phyloP scores from a whole-genome alignment of 805 yeast genomes.

The Metschnikowia cubensis region DNA sequence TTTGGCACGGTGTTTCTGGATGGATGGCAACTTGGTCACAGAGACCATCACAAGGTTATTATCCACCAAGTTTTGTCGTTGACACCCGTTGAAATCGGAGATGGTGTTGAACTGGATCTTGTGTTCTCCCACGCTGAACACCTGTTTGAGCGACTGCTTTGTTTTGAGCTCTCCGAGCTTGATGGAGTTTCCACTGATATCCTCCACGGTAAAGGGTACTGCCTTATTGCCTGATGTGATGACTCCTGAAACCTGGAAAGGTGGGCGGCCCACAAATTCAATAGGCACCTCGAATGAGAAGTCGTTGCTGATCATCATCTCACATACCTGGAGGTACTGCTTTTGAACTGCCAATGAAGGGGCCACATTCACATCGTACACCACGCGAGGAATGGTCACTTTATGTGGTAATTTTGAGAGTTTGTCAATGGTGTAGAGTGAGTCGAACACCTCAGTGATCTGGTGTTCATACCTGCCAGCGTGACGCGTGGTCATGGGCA shows the following conservation, averaged over 20 bases:
- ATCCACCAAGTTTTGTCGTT: conserved; percentile 34
- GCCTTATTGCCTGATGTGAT: conserved; percentile 56
- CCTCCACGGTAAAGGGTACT: conserved; percentile 42
- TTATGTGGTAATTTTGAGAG: conserved; percentile 3
- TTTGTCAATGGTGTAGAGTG: conserved; percentile 47
- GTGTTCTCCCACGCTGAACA: conserved; percentile 68
- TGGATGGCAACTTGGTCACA: conserved; percentile 74
- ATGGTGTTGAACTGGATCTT: conserved; percentile 54
- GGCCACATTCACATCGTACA: conserved; percentile 49
- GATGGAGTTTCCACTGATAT: conserved; percentile 31
- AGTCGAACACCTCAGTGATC: conserved; percentile 63
- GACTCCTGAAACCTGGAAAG: conserved; percentile 55
- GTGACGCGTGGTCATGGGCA: conserved; percentile 38
- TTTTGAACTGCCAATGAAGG: conserved; percentile 56
- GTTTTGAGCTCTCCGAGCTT: conserved; percentile 11
- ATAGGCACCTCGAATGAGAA: conserved; percentile 47
- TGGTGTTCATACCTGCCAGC: conserved; percentile 61
- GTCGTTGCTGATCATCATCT: conserved; percentile 25
- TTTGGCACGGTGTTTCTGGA: conserved; percentile 31
- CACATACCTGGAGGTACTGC: conserved; percentile 46
- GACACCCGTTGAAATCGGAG: conserved; percentile 69
- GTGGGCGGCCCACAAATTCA: conserved; percentile 53
- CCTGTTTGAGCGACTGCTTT: conserved; percentile 31
- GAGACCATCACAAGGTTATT: conserved; percentile 47
- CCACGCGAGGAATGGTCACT: conserved; percentile 17